Evolutionary conservation across 2,329 filamentous ascomycete species (phyloP), one percentile per base, ranked within the genome.

Genomic region (Dendryphion nanum): DNA sequence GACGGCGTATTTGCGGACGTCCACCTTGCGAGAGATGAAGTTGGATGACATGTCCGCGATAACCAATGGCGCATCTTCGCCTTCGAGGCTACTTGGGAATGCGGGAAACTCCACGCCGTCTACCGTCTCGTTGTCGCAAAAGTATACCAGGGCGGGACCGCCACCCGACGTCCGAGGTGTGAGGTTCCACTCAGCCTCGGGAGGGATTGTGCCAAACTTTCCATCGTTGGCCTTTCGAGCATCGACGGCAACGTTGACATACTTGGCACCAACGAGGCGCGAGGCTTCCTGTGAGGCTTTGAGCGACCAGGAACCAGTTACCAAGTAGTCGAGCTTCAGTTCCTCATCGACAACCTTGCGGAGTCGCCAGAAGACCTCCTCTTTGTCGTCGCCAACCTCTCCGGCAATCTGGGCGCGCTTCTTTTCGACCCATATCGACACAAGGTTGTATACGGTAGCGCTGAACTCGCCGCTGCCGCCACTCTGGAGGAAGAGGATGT

Each of bases 41-140:
- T 96, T 97, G 42, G 88, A 95, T 32, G 80, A 86, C 86, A 97
- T 95, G 66, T 97, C 91, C 15, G 87, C 89, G 4, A 95, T 84
- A 5, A 97, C 85, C 42, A 95, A 78, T 20, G 64, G 63, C 1
- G 83, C 82, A 35, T 83, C 77, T 6, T 82, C 81, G 34, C 82
- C 77, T 33, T 79, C 77, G 17, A 94, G 74, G 6, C 67, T 64
- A 47, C 82, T 70, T 17, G 91, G 91, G 58, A 86, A 83, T 3
- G 55, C 68, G 5, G 85, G 88, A 53, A 94, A 95, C 61, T 97
- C 91, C 14, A 97, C 89, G 21, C 90, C 90, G 56, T 95, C 89
- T 5, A 94, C 88, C 0, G 89, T 95, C 73, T 97, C 90, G 55
- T 97, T 97, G 65, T 90, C 86, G 65, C 91, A 95, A 64, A 82